Evolutionary conservation across 371 early-diverging fungal genomes (phyloP).

Genomic region (Ordospora pajunii): DNA sequence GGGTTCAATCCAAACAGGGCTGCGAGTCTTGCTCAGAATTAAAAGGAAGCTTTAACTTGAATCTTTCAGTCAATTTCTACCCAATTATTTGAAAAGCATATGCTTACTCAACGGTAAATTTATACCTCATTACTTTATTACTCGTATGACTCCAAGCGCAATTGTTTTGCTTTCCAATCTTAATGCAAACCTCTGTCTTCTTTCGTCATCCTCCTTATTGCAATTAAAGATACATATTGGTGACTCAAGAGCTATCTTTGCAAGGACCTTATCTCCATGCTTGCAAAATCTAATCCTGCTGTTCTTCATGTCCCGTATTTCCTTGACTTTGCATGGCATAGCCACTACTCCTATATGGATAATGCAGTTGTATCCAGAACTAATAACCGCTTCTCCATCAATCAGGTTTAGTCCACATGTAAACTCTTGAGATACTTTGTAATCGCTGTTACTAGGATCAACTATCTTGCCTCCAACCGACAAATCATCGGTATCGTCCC

Average conservation of each 20-base stretch:
- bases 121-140: conserved; percentile 51
- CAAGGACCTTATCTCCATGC: conserved; percentile 54
- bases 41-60: background rate
- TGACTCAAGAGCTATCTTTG: conserved; percentile 38
- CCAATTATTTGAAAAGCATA: too few relatives aligned
- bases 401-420: conserved; percentile 53
- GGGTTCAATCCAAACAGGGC: conserved; percentile 60
- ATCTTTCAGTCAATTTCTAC: too few relatives aligned
- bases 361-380: conserved; percentile 57
- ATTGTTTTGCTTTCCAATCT: conserved; percentile 59
- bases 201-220: conserved; percentile 4
- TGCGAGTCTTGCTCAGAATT: background rate
- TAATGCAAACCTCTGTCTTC: conserved; percentile 58
- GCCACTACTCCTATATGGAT: conserved; percentile 55
- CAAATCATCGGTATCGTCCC: conserved; percentile 52
- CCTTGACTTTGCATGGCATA: conserved; percentile 49
- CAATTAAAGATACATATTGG: conserved; percentile 35
- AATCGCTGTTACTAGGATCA: background rate
- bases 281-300: conserved; percentile 57
- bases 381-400: conserved; percentile 55
- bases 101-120: too few relatives aligned
- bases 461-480: conserved; percentile 49
- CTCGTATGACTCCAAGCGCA: conserved; percentile 57
- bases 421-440: conserved; percentile 46
- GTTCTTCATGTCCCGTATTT: conserved; percentile 49